A percentile compares a stretch with the other conserved stretches of the same genome.
Evolutionary conservation across 768 basidiomycete genomes (phyloP).

Genomic region (Pisolithus tinctorius): DNA sequence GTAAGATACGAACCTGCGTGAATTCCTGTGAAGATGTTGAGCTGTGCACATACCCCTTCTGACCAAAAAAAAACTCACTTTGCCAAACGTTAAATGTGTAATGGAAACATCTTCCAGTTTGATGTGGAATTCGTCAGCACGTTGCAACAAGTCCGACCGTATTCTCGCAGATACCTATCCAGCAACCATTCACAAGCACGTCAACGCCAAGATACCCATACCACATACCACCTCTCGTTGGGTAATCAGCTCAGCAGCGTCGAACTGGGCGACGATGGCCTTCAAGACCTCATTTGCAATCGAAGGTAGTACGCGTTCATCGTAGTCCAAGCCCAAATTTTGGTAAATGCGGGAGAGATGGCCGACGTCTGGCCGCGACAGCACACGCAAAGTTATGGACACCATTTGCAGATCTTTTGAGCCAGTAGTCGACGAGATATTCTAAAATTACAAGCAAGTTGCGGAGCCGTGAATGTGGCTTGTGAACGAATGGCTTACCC

Average conservation of each 20-base stretch:
- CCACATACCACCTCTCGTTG: constrained; percentile 89
- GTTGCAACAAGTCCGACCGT: constrained; percentile 82
- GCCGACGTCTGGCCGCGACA: constrained; percentile 85
- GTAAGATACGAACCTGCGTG: constrained; percentile 45
- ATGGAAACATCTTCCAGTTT: constrained; percentile 96
- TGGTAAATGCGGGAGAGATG: constrained; percentile 94
- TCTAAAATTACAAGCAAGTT: constrained; percentile 39
- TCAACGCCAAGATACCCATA: not conserved
- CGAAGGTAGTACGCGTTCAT: constrained; percentile 94
- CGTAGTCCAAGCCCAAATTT: constrained; percentile 90
- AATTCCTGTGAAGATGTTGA: constrained; percentile 58
- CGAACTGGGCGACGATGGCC: constrained; percentile 97
- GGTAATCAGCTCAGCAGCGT: constrained; percentile 94
- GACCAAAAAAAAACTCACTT: constrained; percentile 37
- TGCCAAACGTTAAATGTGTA: constrained; percentile 84
- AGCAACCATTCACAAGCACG: not conserved
- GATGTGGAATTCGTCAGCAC: constrained; percentile 95
- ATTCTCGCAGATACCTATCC: constrained; percentile 83
- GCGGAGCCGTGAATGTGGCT: constrained; percentile 1
- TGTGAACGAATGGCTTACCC: constrained; percentile 43
- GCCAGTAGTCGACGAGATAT: constrained; percentile 97
- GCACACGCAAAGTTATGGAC: constrained; percentile 90
- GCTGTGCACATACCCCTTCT: not conserved
- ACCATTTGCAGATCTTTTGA: constrained; percentile 99
- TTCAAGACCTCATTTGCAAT: constrained; percentile 98